Evolutionary conservation across 2,329 filamentous ascomycete species (phyloP).

Genomic region (Scolecobasidium constrictum): DNA sequence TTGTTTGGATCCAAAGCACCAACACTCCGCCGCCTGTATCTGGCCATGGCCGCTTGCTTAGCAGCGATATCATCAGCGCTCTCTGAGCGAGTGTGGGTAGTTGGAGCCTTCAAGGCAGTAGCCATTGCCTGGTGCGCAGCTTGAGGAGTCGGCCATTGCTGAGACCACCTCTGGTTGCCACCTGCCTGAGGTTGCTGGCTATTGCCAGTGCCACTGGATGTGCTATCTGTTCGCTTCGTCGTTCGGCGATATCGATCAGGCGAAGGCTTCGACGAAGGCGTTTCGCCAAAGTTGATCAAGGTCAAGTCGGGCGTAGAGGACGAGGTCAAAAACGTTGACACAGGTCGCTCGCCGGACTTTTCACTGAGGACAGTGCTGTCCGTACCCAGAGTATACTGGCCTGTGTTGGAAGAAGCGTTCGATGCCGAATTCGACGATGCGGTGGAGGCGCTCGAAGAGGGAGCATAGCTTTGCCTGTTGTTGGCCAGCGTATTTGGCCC

Average conservation of each 20-base stretch:
- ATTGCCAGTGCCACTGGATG: constrained; percentile 17
- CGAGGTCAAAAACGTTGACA: constrained; percentile 39
- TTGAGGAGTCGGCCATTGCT: background rate
- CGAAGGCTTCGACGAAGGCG: constrained; percentile 55
- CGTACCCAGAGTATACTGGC: constrained; percentile 28
- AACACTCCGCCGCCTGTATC: constrained; percentile 74
- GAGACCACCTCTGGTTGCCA: background rate
- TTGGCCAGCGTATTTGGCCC: background rate
- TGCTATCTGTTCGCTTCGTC: constrained; percentile 45
- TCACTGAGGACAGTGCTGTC: constrained; percentile 36
- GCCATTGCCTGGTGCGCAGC: background rate
- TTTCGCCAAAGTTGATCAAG: constrained; percentile 43
- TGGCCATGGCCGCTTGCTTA: constrained; percentile 51
- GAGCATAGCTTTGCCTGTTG: constrained; percentile 18
- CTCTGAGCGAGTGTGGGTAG: constrained; percentile 44
- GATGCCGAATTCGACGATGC: constrained; percentile 40
- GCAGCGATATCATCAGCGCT: constrained; percentile 53
- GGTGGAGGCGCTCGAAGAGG: constrained; percentile 30
- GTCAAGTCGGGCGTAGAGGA: constrained; percentile 43
- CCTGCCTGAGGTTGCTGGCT: too few species aligned
- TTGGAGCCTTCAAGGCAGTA: constrained; percentile 11
- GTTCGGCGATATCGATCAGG: constrained; percentile 76
- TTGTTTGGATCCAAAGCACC: constrained; percentile 44
- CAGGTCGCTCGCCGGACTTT: constrained; percentile 27
- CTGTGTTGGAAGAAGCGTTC: constrained; percentile 30